Base-by-base conservation (phyloP, 257 asterid species). In the Capsicum baccatum region DNA sequence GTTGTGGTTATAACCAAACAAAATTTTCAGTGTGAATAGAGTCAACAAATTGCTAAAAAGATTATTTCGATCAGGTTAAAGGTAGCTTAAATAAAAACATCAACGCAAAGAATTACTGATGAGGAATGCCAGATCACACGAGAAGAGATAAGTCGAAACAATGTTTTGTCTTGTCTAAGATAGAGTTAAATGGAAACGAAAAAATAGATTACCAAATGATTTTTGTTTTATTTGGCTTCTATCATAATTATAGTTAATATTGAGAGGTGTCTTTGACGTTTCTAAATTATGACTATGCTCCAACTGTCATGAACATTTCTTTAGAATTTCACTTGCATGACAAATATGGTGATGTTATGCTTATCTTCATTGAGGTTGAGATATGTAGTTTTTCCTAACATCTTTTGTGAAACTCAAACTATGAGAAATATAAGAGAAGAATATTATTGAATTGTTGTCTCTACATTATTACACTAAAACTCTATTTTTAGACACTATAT, bases 301-400 rank as follows among this genome's bases (percentile, higher is more conserved):
- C n/a, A 50, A 52, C 9, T 21, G 47, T 76, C 63, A 50, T 52
- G 63, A 15, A 52, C 21, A 76, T 52, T 76, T 76, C 60, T 54
- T 62, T 33, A 50, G 62, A 21, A 76, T 76, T 76, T 76, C 44
- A 21, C 63, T 52, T 76, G 47, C 47, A 21, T 21, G 52, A 50
- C 63, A 14, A 52, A 52, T 76, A 52, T 76, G 62, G 58, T 21
- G 63, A 76, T 76, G 80, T 74, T 74, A 76, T 76, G 74, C 74
- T 67, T 67, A 67, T 67, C 50, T 67, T 35, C 50, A 67, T 35
- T 67, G n/a, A 67, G 48, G 19, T 35, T 35, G 48, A 35, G 19
- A 15, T 35, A 35, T 15, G 3, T 35, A 6, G 11, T 35, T 67
- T 67, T 33, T 67, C 50, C 48, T 33, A 33, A 35, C 48, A 2